These are phyloP conservation scores for Mycogone perniciosa DNA, from an alignment of 2,329 filamentous ascomycete species.

Conservation along the genomic window DNA sequence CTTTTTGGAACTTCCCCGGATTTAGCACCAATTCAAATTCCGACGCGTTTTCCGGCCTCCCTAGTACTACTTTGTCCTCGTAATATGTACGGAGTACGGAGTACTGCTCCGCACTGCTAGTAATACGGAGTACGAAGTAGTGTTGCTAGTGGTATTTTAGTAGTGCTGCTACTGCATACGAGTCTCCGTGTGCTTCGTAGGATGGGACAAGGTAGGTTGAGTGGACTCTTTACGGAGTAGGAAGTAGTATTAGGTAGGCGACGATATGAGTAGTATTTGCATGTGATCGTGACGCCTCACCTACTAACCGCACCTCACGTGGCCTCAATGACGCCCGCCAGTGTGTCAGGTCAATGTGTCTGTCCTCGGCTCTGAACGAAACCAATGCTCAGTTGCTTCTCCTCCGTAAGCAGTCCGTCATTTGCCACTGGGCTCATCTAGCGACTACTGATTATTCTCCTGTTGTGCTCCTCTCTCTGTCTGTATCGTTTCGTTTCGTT, in stretches of 20 bases:
- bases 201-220: not conserved
- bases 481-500: no score
- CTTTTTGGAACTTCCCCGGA: conserved; percentile 5
- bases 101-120: no score
- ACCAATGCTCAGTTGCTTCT: not conserved
- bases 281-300: not conserved
- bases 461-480: no score
- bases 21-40: not conserved
- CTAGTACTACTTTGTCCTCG: no score
- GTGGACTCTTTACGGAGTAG: not conserved
- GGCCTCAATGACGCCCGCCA: not conserved
- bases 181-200: not conserved
- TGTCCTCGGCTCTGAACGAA: not conserved
- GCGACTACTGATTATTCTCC: no score
- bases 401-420: no score
- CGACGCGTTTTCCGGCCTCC: no score
- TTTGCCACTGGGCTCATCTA: no score
- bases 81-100: not conserved
- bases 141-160: not conserved
- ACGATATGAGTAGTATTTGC: not conserved
- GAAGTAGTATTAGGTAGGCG: no score
- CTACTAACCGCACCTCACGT: not conserved
- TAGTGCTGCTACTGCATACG: not conserved
- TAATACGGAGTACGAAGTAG: not conserved
- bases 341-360: not conserved